phyloP scores from a whole-genome alignment of 2,329 filamentous ascomycete species.

The Ophiostoma australiae region DNA sequence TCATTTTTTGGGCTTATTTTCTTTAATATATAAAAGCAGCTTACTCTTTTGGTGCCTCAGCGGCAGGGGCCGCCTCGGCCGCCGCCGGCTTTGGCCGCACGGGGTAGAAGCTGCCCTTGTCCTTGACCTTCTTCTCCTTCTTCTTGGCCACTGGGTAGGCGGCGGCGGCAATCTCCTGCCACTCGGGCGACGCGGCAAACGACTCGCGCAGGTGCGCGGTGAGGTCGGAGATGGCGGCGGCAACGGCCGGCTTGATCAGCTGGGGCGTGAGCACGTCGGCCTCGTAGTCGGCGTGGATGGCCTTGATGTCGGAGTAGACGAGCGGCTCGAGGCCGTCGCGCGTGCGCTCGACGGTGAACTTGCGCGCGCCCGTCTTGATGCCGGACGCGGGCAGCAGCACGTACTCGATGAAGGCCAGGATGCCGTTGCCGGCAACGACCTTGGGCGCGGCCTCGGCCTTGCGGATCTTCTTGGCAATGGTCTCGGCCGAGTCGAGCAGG shows the following conservation, averaged over 20 bases:
- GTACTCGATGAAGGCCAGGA: slow-evolving; percentile 80
- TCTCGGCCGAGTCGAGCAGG: slow-evolving; percentile 72
- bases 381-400: slow-evolving; percentile 73
- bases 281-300: slow-evolving; percentile 74
- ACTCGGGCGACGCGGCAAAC: slow-evolving; percentile 66
- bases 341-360: slow-evolving; percentile 64
- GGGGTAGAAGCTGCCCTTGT: slow-evolving; percentile 30
- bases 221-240: slow-evolving; percentile 65
- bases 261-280: slow-evolving; percentile 81
- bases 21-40: not conserved
- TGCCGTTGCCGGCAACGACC: slow-evolving; percentile 76
- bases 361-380: slow-evolving; percentile 51
- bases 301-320: slow-evolving; percentile 69
- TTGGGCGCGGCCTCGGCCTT: slow-evolving; percentile 77
- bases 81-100: slow-evolving; percentile 26
- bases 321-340: slow-evolving; percentile 65
- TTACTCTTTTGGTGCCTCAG: slow-evolving; percentile 19
- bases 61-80: not conserved
- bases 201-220: slow-evolving; percentile 72
- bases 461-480: slow-evolving; percentile 74
- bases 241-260: slow-evolving; percentile 77
- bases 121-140: slow-evolving; percentile 46
- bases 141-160: slow-evolving; percentile 73
- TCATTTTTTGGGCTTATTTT: not conserved
- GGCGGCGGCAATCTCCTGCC: slow-evolving; percentile 69